These are phyloP conservation scores for Phytophthora meadii DNA, from an alignment of 352 stramenopile species.

Conservation along the genomic window DNA sequence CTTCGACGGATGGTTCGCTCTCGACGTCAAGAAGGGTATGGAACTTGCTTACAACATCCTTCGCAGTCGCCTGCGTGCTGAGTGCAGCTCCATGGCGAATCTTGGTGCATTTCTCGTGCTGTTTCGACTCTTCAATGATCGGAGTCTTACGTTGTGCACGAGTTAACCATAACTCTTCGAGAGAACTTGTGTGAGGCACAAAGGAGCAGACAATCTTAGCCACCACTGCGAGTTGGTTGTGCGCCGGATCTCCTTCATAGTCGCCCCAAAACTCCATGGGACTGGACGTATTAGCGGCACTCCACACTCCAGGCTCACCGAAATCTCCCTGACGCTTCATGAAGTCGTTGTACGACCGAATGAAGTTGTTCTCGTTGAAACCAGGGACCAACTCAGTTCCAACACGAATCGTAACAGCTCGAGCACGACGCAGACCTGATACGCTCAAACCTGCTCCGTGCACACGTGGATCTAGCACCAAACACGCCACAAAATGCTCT, in stretches of 20 bases:
- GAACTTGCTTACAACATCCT: slow-evolving; percentile 26
- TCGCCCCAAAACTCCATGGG: slow-evolving; percentile 50
- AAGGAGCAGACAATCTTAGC: slow-evolving; percentile 42
- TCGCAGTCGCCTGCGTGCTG: slow-evolving; percentile 4
- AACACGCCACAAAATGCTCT: slow-evolving; percentile 42
- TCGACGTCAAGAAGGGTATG: slow-evolving; percentile 30
- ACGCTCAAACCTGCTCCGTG: slow-evolving; percentile 45
- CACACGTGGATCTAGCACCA: slow-evolving; percentile 46
- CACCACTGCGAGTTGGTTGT: slow-evolving; percentile 40
- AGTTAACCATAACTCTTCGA: slow-evolving; percentile 37
- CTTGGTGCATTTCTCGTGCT: slow-evolving; percentile 37
- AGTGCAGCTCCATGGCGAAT: slow-evolving; percentile 24
- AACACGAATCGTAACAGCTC: slow-evolving; percentile 37
- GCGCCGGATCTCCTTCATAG: slow-evolving; percentile 41
- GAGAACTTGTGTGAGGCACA: slow-evolving; percentile 35
- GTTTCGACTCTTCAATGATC: neutral
- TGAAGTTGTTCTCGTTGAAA: slow-evolving; percentile 45
- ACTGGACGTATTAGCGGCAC: slow-evolving; percentile 37
- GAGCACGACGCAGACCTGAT: slow-evolving; percentile 42
- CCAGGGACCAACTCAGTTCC: slow-evolving; percentile 24
- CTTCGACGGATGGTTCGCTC: slow-evolving; percentile 13
- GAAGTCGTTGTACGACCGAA: slow-evolving; percentile 54
- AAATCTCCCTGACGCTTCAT: slow-evolving; percentile 50
- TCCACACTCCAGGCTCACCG: slow-evolving; percentile 44
- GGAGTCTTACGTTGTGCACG: slow-evolving; percentile 4